Conservation (phyloP, 2,329 filamentous ascomycete species). For the Talaromyces albobiverticillius region DNA sequence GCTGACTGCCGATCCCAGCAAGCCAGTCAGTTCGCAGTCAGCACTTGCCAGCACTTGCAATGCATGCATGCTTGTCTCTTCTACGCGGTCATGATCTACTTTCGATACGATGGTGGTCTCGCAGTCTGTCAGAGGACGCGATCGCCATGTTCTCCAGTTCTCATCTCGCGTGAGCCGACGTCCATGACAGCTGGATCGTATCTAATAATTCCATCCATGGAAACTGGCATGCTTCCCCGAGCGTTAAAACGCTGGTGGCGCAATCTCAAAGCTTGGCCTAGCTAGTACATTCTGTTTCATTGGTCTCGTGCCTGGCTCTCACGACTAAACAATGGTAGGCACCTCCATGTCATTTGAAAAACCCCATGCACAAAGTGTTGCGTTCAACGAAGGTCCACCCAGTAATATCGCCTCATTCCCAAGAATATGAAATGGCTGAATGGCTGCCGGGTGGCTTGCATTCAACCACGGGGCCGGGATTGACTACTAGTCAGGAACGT, state of each 20-base stretch:
- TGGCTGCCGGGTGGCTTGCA: slow-evolving; percentile 12
- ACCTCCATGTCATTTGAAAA: not conserved
- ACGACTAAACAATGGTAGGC: too few species aligned
- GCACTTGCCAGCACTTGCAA: too few species aligned
- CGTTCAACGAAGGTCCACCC: not conserved
- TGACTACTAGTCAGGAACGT: slow-evolving; percentile 9
- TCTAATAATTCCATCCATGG: too few species aligned
- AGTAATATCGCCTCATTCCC: not conserved
- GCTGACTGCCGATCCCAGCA: slow-evolving; percentile 1
- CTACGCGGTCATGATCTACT: too few species aligned
- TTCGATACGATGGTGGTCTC: too few species aligned
- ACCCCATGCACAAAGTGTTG: not conserved
- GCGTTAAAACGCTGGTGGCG: slow-evolving; percentile 9
- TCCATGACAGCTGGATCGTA: not conserved
- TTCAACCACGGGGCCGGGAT: slow-evolving; percentile 14
- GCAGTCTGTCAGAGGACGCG: too few species aligned
- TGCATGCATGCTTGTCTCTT: too few species aligned
- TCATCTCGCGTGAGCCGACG: not conserved
- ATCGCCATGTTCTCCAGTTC: too few species aligned
- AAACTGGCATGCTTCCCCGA: slow-evolving; percentile 1
- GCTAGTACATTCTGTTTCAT: slow-evolving; percentile 1
- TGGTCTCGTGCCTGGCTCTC: slow-evolving; percentile 9
- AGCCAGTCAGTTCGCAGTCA: too few species aligned
- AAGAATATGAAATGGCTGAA: not conserved
- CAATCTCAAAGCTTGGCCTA: not conserved